Conservation (phyloP, 1,139 yeast species). For the Eremothecium sinecaudum region DNA sequence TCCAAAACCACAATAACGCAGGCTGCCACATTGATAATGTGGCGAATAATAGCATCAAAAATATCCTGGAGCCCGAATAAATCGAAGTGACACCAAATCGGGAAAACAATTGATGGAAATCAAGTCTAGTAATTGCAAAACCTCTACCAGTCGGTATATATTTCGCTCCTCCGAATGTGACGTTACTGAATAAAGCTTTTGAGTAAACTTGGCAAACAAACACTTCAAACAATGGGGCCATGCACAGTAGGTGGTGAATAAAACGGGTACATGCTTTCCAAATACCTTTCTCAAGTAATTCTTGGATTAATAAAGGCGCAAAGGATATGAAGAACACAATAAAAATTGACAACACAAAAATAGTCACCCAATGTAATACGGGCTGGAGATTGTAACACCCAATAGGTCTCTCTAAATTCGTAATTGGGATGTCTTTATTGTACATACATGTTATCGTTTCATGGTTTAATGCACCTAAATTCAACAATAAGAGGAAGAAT, state of each 20-base stretch:
- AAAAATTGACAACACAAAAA: conserved; percentile 73
- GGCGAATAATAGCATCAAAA: conserved; percentile 53
- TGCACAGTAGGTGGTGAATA: conserved; percentile 53
- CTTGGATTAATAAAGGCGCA: conserved; percentile 71
- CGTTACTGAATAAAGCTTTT: conserved; percentile 54
- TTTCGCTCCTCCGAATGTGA: conserved; percentile 73
- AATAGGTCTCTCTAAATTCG: conserved; percentile 52
- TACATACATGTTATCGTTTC: conserved; percentile 52
- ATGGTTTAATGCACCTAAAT: conserved; percentile 55
- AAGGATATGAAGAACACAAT: conserved; percentile 79
- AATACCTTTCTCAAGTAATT: conserved; percentile 66
- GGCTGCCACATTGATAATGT: conserved; percentile 66
- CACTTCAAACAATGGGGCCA: conserved; percentile 80
- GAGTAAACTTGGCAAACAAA: conserved; percentile 82
- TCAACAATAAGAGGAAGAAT: conserved; percentile 57
- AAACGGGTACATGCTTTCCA: conserved; percentile 53
- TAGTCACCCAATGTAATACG: conserved; percentile 66
- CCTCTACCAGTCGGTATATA: conserved; percentile 84
- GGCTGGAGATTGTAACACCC: conserved; percentile 75
- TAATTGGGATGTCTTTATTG: conserved; percentile 45
- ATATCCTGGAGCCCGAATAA: conserved; percentile 53
- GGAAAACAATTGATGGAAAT: conserved; percentile 52
- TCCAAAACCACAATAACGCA: conserved; percentile 75
- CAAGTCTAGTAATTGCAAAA: conserved; percentile 61
- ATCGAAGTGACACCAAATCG: conserved; percentile 57